Percentiles rank a stretch among this genome's conserved stretches.
These are phyloP conservation scores for Leucogyrophana mollusca DNA, from an alignment of 768 basidiomycete genomes.

Conservation along the genomic window DNA sequence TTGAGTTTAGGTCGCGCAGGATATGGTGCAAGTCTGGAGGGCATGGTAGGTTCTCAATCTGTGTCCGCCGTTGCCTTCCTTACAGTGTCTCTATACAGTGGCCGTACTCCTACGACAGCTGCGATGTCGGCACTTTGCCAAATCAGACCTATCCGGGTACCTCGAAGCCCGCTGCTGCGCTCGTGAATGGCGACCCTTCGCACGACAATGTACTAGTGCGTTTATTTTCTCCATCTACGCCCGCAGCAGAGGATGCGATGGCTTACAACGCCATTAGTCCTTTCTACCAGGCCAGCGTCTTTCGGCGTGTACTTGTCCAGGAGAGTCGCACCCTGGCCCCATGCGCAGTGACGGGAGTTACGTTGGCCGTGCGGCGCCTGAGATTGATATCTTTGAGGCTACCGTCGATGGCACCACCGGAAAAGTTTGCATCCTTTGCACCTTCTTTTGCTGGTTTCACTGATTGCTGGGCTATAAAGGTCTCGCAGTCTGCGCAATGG, in stretches of 20 bases:
- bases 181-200: slow-evolving; percentile 36
- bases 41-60: slow-evolving; percentile 49
- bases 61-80: slow-evolving; percentile 1
- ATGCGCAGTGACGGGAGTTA: slow-evolving; percentile 45
- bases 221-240: neutral
- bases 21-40: slow-evolving; percentile 57
- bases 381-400: slow-evolving; percentile 62
- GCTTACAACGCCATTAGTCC: slow-evolving; percentile 22
- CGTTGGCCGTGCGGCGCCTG: slow-evolving; percentile 54
- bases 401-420: slow-evolving; percentile 27
- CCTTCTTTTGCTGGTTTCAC: slow-evolving; percentile 4
- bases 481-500: slow-evolving; percentile 56
- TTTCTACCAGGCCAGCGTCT: slow-evolving; percentile 58
- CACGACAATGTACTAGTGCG: slow-evolving; percentile 24
- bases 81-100: slow-evolving; percentile 37
- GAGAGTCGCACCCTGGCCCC: slow-evolving; percentile 60
- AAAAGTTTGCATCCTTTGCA: slow-evolving; percentile 28
- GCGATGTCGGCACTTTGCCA: slow-evolving; percentile 75
- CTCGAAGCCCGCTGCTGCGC: slow-evolving; percentile 44
- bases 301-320: slow-evolving; percentile 55
- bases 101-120: slow-evolving; percentile 56
- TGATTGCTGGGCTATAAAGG: slow-evolving; percentile 24
- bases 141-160: slow-evolving; percentile 63
- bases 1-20: slow-evolving; percentile 44
- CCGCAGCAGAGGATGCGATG: neutral